phyloP scores from a whole-genome alignment of 805 yeast species.

The Kazachstania bromeliacearum region DNA sequence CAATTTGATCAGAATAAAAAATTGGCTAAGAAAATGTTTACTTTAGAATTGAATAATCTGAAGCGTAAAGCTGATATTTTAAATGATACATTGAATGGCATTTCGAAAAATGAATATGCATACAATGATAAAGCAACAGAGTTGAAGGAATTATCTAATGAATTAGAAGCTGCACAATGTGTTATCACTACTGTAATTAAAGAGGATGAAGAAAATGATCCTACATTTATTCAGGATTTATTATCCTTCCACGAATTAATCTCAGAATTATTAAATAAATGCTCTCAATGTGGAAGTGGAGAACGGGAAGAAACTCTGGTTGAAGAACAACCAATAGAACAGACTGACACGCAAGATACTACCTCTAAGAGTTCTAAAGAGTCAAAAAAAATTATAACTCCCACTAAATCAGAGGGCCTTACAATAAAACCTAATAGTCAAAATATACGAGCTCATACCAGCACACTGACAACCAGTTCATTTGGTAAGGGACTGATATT shows the following conservation, averaged over 20 bases:
- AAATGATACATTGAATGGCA: constrained; percentile 67
- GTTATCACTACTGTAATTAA: constrained; percentile 73
- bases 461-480: too few species aligned
- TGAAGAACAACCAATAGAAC: too few species aligned
- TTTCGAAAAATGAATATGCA: constrained; percentile 35
- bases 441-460: too few species aligned
- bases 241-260: constrained; percentile 66
- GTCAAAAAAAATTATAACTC: too few species aligned
- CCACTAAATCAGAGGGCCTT: too few species aligned
- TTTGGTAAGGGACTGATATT: too few species aligned
- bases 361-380: too few species aligned
- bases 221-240: constrained; percentile 54
- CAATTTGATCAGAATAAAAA: neutral
- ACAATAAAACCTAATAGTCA: too few species aligned
- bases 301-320: too few species aligned
- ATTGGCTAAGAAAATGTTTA: constrained; percentile 74
- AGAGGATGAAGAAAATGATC: constrained; percentile 69
- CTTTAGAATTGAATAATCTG: constrained; percentile 74
- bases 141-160: constrained; percentile 60
- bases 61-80: constrained; percentile 78
- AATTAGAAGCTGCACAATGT: constrained; percentile 78
- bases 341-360: too few species aligned
- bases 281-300: too few species aligned
- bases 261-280: constrained; percentile 58
- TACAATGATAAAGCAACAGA: constrained; percentile 57